phyloP scores from a whole-genome alignment of 768 basidiomycete species.

The Russula olivacea region DNA sequence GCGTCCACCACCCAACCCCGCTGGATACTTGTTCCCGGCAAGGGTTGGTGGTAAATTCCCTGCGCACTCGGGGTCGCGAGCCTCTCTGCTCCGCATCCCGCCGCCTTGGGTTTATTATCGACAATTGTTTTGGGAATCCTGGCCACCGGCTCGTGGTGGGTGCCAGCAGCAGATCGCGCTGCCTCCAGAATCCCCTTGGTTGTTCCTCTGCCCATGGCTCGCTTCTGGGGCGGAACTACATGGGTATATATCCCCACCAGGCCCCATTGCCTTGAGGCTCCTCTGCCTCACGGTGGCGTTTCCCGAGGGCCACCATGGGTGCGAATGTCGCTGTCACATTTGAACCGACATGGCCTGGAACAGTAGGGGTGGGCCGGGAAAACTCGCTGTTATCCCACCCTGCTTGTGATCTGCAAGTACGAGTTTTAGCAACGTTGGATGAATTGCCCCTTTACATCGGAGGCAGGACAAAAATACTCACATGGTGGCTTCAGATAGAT shows the following conservation, averaged over 20 bases:
- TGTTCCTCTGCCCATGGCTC: neutral
- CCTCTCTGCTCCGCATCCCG: slow-evolving; percentile 8
- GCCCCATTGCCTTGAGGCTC: neutral
- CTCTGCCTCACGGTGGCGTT: too few species aligned
- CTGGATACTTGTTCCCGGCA: neutral
- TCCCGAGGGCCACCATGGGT: too few species aligned
- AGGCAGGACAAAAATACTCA: neutral
- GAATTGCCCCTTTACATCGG: neutral
- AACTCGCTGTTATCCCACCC: too few species aligned
- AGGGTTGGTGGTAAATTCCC: neutral
- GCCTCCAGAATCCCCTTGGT: neutral
- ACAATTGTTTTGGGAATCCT: neutral
- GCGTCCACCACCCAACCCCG: neutral
- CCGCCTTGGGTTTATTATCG: neutral
- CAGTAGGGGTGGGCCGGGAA: too few species aligned
- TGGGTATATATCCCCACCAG: neutral
- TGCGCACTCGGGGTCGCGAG: slow-evolving; percentile 3
- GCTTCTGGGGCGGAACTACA: neutral
- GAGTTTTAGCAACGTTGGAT: neutral
- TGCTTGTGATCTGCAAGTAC: neutral
- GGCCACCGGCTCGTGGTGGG: neutral
- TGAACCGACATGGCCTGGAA: too few species aligned
- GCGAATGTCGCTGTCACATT: too few species aligned
- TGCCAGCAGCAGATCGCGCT: neutral
- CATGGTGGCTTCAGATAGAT: neutral